phyloP scores from a whole-genome alignment of 345 rosid genomes.

The Draba incana region DNA sequence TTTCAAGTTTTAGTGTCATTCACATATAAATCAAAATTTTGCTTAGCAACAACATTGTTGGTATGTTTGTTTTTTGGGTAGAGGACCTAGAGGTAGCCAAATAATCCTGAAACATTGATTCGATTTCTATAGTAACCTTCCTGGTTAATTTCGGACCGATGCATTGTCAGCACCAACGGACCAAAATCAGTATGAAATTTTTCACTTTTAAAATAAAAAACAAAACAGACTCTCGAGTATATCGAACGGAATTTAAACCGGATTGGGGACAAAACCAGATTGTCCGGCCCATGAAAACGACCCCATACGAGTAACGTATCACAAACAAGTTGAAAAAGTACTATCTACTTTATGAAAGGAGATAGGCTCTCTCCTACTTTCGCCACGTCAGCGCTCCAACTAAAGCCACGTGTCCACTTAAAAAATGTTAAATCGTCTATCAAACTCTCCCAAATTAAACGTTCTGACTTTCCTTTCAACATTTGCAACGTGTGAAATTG shows the following conservation, averaged over 20 bases:
- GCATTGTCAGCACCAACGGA: background rate
- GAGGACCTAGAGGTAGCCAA: background rate
- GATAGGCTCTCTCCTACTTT: no score
- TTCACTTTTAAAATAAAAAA: background rate
- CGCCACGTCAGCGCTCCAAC: no score
- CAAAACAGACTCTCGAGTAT: background rate
- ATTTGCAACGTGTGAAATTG: no score
- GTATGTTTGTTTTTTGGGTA: background rate
- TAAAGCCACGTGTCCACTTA: no score
- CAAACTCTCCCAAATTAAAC: no score
- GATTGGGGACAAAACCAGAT: background rate
- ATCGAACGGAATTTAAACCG: background rate
- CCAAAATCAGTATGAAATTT: background rate
- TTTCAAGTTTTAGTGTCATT: no score
- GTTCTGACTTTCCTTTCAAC: no score
- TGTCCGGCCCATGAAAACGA: conserved; percentile 19
- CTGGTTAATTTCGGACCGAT: background rate
- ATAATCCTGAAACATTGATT: background rate
- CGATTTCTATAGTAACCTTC: background rate
- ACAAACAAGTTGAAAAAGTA: background rate
- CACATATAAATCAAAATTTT: no score
- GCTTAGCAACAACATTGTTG: no score
- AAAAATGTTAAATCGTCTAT: no score
- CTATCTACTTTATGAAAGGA: no score
- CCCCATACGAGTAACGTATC: conserved; percentile 21